Conservation (phyloP, 2,329 filamentous ascomycete genomes). For the Pseudogymnoascus sp. region DNA sequence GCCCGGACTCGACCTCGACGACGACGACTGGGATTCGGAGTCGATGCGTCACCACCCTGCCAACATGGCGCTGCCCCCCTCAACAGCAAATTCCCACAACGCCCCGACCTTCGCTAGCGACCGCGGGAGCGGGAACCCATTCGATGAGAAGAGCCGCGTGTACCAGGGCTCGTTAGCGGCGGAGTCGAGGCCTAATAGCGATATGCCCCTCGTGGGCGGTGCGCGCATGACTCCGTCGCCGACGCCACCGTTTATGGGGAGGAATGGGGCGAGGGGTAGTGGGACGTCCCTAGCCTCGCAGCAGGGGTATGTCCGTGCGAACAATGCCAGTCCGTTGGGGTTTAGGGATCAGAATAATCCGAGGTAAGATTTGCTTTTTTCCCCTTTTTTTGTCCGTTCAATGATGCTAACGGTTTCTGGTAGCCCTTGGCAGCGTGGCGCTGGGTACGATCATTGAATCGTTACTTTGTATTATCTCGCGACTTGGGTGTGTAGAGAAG, state of each 20-base stretch:
- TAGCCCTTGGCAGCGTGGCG: constrained; percentile 49
- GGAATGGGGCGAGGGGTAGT: constrained; percentile 23
- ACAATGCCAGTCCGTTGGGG: constrained; percentile 24
- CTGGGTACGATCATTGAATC: constrained; percentile 43
- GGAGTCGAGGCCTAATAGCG: constrained; percentile 20
- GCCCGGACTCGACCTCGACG: constrained; percentile 55
- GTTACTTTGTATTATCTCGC: not conserved
- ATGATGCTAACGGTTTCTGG: constrained; percentile 20
- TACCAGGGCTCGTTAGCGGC: constrained; percentile 18
- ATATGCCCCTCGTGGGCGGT: constrained; percentile 16
- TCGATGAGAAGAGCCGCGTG: constrained; percentile 19
- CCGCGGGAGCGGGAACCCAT: constrained; percentile 12
- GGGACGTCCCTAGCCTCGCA: constrained; percentile 25
- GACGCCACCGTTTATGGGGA: constrained; percentile 10
- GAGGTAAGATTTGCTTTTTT: constrained; percentile 33
- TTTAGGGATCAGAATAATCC: not conserved
- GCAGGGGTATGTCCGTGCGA: constrained; percentile 30
- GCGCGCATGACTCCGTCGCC: constrained; percentile 13
- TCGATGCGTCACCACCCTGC: constrained; percentile 39
- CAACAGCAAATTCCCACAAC: constrained; percentile 32
- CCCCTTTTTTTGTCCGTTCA: not conserved
- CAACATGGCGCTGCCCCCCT: constrained; percentile 27
- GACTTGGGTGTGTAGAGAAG: not conserved
- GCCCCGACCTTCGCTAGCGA: constrained; percentile 40
- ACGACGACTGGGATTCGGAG: constrained; percentile 57